Evolutionary conservation across 805 yeast genomes (phyloP).

Genomic region (Kodamaea neixiangensis): DNA sequence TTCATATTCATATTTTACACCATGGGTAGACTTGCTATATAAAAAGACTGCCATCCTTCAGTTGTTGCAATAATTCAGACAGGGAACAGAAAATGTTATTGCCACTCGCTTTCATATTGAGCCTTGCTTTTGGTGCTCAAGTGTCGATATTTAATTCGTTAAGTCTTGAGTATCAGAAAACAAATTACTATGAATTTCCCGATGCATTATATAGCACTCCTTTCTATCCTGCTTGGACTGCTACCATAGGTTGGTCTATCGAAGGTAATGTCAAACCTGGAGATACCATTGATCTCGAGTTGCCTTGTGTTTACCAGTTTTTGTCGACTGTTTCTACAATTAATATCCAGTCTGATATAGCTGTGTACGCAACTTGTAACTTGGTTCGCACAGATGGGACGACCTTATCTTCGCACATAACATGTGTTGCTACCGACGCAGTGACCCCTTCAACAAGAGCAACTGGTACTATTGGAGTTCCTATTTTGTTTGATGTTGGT

Average conservation of each 20-base stretch:
- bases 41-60: too few species aligned
- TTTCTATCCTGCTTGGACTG: neutral
- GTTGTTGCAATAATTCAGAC: too few species aligned
- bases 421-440: neutral
- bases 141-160: neutral
- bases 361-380: neutral
- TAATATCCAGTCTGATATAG: neutral
- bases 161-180: neutral
- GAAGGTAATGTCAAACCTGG: neutral
- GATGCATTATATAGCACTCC: neutral
- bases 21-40: too few species aligned
- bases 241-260: neutral
- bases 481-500: neutral
- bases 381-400: neutral
- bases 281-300: neutral
- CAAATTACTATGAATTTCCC: neutral
- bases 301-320: neutral
- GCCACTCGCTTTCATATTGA: too few species aligned
- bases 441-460: neutral
- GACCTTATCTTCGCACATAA: neutral
- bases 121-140: too few species aligned
- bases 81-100: too few species aligned
- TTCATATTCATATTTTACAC: too few species aligned
- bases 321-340: neutral
- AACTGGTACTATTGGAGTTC: neutral